Conservation (phyloP, 345 rosid species). For the Heritiera fomes region DNA sequence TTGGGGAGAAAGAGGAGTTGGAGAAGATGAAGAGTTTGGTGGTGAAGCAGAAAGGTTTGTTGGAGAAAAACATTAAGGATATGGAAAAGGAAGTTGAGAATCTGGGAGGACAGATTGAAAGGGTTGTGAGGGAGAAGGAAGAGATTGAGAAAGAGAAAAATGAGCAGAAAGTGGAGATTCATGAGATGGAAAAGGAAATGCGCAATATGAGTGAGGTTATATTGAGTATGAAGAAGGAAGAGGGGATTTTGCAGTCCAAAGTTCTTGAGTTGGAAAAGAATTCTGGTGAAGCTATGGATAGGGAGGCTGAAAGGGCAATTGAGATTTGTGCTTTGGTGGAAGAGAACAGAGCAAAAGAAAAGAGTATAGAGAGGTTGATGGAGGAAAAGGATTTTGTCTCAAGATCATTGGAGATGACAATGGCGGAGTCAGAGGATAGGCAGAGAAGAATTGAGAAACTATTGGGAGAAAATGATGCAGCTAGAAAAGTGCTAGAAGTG, state of each 20-base stretch:
- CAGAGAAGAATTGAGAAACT: constrained; percentile 37
- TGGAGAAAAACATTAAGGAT: constrained; percentile 37
- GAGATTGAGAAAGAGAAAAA: constrained; percentile 40
- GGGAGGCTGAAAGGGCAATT: constrained; percentile 34
- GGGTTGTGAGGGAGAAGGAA: constrained; percentile 37
- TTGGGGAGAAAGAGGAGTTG: constrained; percentile 20
- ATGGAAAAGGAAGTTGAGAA: constrained; percentile 31
- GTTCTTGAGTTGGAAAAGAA: constrained; percentile 51
- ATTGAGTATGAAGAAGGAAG: constrained; percentile 41
- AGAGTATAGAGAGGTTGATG: constrained; percentile 32
- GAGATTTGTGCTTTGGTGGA: constrained; percentile 40
- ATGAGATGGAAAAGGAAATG: constrained; percentile 41
- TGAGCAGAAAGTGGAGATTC: constrained; percentile 30
- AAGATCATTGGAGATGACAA: constrained; percentile 25
- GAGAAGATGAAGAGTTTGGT: constrained; percentile 27
- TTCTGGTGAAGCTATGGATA: constrained; percentile 37
- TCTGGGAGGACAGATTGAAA: constrained; percentile 39
- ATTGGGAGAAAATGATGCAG: constrained; percentile 42
- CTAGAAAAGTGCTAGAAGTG: constrained; percentile 5
- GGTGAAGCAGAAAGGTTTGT: constrained; percentile 31
- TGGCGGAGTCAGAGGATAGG: constrained; percentile 34
- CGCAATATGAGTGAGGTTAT: constrained; percentile 29
- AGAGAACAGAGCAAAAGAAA: constrained; percentile 42
- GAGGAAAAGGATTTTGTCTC: constrained; percentile 32
- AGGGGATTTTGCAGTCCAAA: constrained; percentile 32